Evolutionary conservation across 2,329 filamentous ascomycete genomes (phyloP), one percentile per base, ranked within the genome.

Genomic region (Fusarium sp.): DNA sequence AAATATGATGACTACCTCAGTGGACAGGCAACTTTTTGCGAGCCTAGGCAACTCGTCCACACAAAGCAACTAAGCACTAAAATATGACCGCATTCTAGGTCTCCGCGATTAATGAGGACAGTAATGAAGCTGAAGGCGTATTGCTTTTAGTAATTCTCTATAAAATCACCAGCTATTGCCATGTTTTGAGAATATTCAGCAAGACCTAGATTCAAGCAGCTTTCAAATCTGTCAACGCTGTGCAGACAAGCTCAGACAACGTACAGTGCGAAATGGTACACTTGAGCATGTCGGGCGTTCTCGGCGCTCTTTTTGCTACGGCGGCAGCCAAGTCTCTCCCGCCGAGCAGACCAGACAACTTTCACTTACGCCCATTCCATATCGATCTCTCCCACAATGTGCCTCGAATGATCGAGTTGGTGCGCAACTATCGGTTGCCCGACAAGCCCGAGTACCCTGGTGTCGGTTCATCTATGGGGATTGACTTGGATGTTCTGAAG

Each of bases 31-130:
- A 54, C 50, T 54, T 54, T 54, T 54, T 20, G 27, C 50, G 50
- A 54, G 50, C 27, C 17, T 8, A 33, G 7, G 27, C 4, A 20
- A 33, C 6, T 14, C 4, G 11, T 7, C 47, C 47, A 52, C 4
- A 12, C 1, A n/a, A 6, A 33, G 6, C 2, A 9, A 20, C 50
- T 54, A 32, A 32, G 27, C 27, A n/a, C 50, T 54, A 54, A 54
- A 54, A 54, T 9, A 54, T 54, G 27, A 54, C 27, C 1, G 6
- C 7, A 3, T n/a, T 20, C 32, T n/a, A 12, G 11, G n/a, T 52
- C 47, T 15, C 9, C 2, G 4, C 0, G 9, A n/a, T n/a, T 30
- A n/a, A n/a, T 30, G 1, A 30, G 15, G 1, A 0, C 25, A 30
- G 0, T 0, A 5, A 12, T 30, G 6, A 30, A 4, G 3, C 9